A percentile compares a stretch with the other conserved stretches of the same genome.
Conservation (phyloP, 495 filamentous ascomycete species). For the Annulohypoxylon moriforme region DNA sequence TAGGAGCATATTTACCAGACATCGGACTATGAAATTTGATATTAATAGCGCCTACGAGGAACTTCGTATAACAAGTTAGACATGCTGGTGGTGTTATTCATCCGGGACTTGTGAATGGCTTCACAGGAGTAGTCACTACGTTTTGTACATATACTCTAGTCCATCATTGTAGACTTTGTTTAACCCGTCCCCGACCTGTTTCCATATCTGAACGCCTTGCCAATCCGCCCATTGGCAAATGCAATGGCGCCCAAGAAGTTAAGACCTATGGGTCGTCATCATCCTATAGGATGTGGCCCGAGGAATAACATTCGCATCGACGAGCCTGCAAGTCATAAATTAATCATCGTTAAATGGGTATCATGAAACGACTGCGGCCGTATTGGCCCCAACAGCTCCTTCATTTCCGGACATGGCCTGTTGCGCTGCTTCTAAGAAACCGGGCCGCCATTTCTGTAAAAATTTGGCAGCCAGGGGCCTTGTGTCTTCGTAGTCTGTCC, state of each 20-base stretch:
- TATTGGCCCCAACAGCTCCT: conserved; percentile 17
- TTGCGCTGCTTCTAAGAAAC: conserved; percentile 57
- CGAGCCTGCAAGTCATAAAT: background rate
- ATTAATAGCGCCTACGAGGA: background rate
- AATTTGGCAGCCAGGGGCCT: conserved; percentile 65
- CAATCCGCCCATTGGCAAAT: conserved; percentile 6
- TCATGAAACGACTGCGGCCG: conserved; percentile 32
- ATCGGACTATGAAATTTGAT: too few species aligned
- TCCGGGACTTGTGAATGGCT: background rate
- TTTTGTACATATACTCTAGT: conserved; percentile 7
- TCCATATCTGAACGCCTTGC: conserved; percentile 4
- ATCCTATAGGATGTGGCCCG: background rate
- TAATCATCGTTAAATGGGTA: conserved; percentile 28
- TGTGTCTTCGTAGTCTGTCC: conserved; percentile 75
- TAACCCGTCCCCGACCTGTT: background rate
- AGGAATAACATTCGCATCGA: background rate
- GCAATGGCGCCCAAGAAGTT: background rate
- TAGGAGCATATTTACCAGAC: too few species aligned
- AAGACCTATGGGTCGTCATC: background rate
- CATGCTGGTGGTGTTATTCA: background rate
- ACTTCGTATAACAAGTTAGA: background rate
- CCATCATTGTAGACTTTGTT: background rate
- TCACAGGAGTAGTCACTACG: background rate
- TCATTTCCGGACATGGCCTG: conserved; percentile 21
- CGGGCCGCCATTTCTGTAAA: conserved; percentile 64